These are phyloP conservation scores for Aspergillus hancockii DNA, from an alignment of 495 filamentous ascomycete species.

Conservation along the genomic window DNA sequence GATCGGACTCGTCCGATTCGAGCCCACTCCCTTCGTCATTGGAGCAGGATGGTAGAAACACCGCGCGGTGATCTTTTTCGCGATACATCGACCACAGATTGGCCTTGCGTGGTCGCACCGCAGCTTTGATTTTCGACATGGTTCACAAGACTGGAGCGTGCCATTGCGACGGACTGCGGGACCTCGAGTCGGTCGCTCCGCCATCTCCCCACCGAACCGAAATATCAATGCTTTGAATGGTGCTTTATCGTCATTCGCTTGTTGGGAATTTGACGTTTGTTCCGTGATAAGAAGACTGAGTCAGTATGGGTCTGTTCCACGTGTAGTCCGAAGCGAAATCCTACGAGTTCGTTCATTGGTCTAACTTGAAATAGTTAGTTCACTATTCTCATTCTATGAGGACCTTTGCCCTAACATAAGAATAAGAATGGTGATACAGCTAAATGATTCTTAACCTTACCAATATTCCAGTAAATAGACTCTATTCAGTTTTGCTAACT, in stretches of 20 bases:
- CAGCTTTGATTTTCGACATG: constrained; percentile 54
- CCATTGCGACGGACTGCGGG: constrained; percentile 47
- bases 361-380: constrained; percentile 7
- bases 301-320: neutral
- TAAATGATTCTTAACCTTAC: too few relatives aligned
- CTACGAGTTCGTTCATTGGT: neutral
- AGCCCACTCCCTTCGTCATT: constrained; percentile 36
- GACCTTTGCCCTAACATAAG: neutral
- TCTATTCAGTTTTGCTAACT: too few relatives aligned
- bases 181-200: neutral
- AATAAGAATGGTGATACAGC: neutral
- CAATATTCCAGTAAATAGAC: too few relatives aligned
- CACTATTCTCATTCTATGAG: neutral
- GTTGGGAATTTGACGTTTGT: neutral
- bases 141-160: constrained; percentile 51
- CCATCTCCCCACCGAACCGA: constrained; percentile 1
- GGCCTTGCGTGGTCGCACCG: constrained; percentile 49
- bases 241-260: neutral
- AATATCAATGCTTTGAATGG: neutral
- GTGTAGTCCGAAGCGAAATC: neutral
- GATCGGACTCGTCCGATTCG: constrained; percentile 16
- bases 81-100: constrained; percentile 36
- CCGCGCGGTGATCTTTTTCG: constrained; percentile 33
- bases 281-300: neutral
- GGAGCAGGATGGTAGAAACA: constrained; percentile 49